A percentile compares a stretch with the other conserved stretches of the same genome.
These are phyloP conservation scores for Leccinum subgranulosum DNA, from an alignment of 768 basidiomycete genomes.

Conservation along the genomic window DNA sequence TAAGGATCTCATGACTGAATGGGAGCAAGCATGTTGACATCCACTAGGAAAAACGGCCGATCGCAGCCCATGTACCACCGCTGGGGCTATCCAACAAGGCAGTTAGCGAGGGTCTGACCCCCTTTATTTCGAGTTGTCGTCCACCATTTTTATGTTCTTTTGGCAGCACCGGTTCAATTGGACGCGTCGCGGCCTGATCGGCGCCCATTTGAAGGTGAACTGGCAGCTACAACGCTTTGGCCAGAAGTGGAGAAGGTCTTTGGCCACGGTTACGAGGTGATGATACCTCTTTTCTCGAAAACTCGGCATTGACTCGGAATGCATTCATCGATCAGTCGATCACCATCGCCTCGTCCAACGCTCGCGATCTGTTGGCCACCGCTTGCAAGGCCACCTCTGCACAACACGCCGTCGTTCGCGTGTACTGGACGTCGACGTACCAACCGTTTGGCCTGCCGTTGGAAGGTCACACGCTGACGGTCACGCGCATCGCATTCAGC, in stretches of 20 bases:
- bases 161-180: conserved; percentile 15
- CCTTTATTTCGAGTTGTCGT: not conserved
- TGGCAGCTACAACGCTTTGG: conserved; percentile 88
- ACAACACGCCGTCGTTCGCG: conserved; percentile 86
- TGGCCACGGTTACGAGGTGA: conserved; percentile 95
- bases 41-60: conserved; percentile 57
- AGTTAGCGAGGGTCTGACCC: conserved; percentile 54
- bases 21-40: conserved; percentile 1
- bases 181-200: conserved; percentile 22
- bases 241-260: conserved; percentile 96
- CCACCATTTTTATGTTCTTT: not conserved
- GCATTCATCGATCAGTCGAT: conserved; percentile 55
- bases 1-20: conserved; percentile 22
- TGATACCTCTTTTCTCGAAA: not conserved
- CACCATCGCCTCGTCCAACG: conserved; percentile 71
- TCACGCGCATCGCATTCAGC: conserved; percentile 89
- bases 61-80: conserved; percentile 87
- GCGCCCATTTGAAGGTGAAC: conserved; percentile 87
- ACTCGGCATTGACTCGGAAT: not conserved
- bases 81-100: conserved; percentile 95
- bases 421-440: conserved; percentile 74
- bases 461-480: conserved; percentile 81
- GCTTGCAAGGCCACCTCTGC: conserved; percentile 85
- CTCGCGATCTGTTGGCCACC: conserved; percentile 72
- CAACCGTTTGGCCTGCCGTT: conserved; percentile 70